Evolutionary conservation across 2,329 filamentous ascomycete genomes (phyloP).

Genomic region (Cladorrhinum sp.): DNA sequence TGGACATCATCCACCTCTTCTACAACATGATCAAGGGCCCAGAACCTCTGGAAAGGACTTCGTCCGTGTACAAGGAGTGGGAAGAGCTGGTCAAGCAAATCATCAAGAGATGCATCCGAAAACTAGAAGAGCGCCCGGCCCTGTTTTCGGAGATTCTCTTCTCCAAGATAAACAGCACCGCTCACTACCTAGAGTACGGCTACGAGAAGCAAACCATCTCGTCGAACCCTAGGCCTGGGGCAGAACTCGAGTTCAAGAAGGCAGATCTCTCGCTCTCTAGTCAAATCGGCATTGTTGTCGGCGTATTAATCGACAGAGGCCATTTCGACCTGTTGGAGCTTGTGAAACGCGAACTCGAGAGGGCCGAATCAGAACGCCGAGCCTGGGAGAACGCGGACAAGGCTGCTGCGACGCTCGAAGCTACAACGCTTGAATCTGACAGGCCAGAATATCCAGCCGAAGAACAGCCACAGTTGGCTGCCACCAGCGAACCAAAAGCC

Average conservation of each 20-base stretch:
- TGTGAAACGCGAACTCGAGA: conserved; percentile 69
- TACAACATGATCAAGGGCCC: conserved; percentile 91
- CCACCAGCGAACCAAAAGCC: conserved; percentile 34
- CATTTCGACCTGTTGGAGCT: conserved; percentile 75
- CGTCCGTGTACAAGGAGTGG: conserved; percentile 79
- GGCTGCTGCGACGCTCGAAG: conserved; percentile 39
- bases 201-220: conserved; percentile 74
- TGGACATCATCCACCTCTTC: conserved; percentile 86
- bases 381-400: conserved; percentile 73
- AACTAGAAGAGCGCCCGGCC: conserved; percentile 80
- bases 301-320: conserved; percentile 75
- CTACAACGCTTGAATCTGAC: conserved; percentile 31
- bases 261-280: conserved; percentile 55
- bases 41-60: conserved; percentile 65
- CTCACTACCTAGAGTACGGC: conserved; percentile 87
- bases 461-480: conserved; percentile 21
- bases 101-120: conserved; percentile 75
- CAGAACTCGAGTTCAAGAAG: conserved; percentile 79
- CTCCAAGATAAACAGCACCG: conserved; percentile 80
- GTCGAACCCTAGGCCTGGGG: conserved; percentile 64
- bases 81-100: conserved; percentile 84
- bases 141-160: conserved; percentile 91
- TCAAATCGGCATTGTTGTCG: conserved; percentile 76
- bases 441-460: conserved; percentile 4
- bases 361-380: conserved; percentile 68